Base-by-base conservation (phyloP, 2,329 filamentous ascomycete genomes). In the Clonostachys sp. region DNA sequence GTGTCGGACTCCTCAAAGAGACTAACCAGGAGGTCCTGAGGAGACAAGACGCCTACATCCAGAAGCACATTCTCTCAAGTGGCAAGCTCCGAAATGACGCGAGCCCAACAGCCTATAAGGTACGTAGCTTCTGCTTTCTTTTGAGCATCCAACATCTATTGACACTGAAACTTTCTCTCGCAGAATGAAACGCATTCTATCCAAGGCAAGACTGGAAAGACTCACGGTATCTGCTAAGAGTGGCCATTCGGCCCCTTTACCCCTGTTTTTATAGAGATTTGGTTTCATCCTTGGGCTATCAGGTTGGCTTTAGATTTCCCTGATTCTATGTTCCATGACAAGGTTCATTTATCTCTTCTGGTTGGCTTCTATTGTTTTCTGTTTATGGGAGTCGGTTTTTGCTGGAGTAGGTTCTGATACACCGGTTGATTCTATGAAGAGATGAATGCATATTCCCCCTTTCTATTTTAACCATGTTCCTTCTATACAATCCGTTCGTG, bases 181-280 rank as follows among this genome's bases (percentile, higher is more conserved):
- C 66, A 84, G 69, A 81, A 86, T 53, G 91, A 96, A 72, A 81
- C 81, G 57, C 92, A 97, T 68, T 92, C 87, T 48, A 71, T 97
- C 55, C 89, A 95, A 71, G 91, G 89, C 14, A 91, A 94, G 80
- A 81, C 82, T 49, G 91, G 90, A 47, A 96, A 96, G 80, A 92
- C 90, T 2, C 91, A 96, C 66, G 85, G 82, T 38, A 75, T 95
- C 50, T 96, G 91, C 70, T 96, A 81, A 57, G 46, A n/a, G 24
- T 9, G 17, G 16, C 24, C 8, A 30, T 30, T 30, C 8, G 20
- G 8, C 24, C 24, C 9, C 24, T 30, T 10, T 30, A 30, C 8
- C 24, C 24, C 24, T 30, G 9, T 30, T 30, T 30, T 10, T 30
- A 30, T 30, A 30, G 24, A 30, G 24, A 30, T 30, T 30, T 30